Percentiles rank a stretch among this genome's conserved stretches.
Evolutionary conservation across 2,329 filamentous ascomycete species (phyloP).

Genomic region (Hymenoscyphus repandus): DNA sequence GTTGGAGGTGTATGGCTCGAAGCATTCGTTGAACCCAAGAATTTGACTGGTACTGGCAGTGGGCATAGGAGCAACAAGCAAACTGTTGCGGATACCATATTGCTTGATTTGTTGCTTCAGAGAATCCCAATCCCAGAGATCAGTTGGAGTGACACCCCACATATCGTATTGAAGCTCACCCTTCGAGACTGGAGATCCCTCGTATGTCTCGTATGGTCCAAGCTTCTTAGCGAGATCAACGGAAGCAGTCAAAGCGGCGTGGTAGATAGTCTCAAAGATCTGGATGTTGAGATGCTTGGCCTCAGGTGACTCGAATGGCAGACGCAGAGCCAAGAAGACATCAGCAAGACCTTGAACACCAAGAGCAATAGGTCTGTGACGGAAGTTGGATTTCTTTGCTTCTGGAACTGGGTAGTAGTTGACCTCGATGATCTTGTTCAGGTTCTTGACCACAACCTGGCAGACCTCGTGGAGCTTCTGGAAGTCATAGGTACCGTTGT

Average conservation of each 20-base stretch:
- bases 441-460: constrained; percentile 85
- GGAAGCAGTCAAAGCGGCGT: constrained; percentile 86
- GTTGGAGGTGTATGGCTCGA: constrained; percentile 99
- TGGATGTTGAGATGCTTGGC: constrained; percentile 92
- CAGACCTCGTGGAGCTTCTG: constrained; percentile 92
- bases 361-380: constrained; percentile 90
- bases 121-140: constrained; percentile 92
- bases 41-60: constrained; percentile 97
- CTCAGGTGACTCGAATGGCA: constrained; percentile 95
- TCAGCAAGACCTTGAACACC: constrained; percentile 98
- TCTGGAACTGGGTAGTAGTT: constrained; percentile 98
- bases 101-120: constrained; percentile 89
- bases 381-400: constrained; percentile 93
- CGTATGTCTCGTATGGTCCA: constrained; percentile 83
- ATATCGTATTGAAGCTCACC: constrained; percentile 97
- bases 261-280: constrained; percentile 99
- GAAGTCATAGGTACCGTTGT: constrained; percentile 84
- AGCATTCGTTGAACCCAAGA: constrained; percentile 98
- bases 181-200: constrained; percentile 89
- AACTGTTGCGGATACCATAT: constrained; percentile 90
- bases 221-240: constrained; percentile 77
- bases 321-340: constrained; percentile 91
- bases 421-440: constrained; percentile 98
- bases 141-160: constrained; percentile 91
- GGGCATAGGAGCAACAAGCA: constrained; percentile 95